A percentile compares a stretch with the other conserved stretches of the same genome.
These are phyloP conservation scores for Cardamine resedifolia DNA, from an alignment of 345 rosid species.

Conservation along the genomic window DNA sequence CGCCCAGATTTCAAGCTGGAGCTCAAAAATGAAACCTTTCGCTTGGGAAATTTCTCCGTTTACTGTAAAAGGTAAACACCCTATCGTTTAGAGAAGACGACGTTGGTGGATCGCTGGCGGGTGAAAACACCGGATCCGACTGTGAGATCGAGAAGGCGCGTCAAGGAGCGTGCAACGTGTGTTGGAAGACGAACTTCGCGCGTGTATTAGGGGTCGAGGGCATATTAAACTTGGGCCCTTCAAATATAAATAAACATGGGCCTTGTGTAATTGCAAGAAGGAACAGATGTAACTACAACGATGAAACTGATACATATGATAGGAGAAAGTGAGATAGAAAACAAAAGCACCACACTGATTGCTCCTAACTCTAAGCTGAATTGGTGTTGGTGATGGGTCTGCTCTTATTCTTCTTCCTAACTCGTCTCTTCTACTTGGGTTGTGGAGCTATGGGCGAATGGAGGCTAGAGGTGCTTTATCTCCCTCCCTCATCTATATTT, in stretches of 20 bases:
- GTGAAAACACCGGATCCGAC: constrained; percentile 4
- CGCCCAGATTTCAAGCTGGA: constrained; percentile 1
- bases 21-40: constrained; percentile 7
- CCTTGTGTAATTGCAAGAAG: neutral
- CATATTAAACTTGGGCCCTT: constrained; percentile 13
- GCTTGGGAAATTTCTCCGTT: neutral
- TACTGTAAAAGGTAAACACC: neutral
- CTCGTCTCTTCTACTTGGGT: neutral
- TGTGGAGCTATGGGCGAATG: neutral
- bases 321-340: constrained; percentile 4
- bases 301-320: neutral
- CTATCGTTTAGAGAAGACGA: neutral
- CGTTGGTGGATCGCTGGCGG: constrained; percentile 6
- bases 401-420: neutral
- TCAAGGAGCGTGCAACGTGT: constrained; percentile 12
- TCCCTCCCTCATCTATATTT: neutral
- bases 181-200: constrained; percentile 8
- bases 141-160: constrained; percentile 14
- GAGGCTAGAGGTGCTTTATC: neutral
- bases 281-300: neutral
- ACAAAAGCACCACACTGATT: constrained; percentile 5
- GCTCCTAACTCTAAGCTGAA: neutral
- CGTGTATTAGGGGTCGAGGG: neutral
- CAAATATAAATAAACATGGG: neutral
- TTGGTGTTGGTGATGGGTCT: neutral